A percentile compares a stretch with the other conserved stretches of the same genome.
Evolutionary conservation across 169 alveolate genomes (phyloP).

Genomic region (Eimeria sp.): DNA sequence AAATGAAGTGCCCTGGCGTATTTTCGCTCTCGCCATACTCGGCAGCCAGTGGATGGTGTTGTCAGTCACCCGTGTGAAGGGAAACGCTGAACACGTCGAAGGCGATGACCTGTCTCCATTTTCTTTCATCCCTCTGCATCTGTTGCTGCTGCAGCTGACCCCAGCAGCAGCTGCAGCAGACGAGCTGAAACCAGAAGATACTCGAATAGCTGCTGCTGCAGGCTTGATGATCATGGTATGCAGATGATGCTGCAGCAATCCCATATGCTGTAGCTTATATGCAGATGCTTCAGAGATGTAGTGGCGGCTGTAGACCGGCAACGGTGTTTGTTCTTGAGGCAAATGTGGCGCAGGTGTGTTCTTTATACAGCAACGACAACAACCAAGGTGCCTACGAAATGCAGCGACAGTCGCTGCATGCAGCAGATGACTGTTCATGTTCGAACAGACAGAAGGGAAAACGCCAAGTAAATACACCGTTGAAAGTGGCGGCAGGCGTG

Average conservation of each 20-base stretch:
- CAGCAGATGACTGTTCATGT: not conserved
- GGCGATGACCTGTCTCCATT: not conserved
- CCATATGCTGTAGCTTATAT: not conserved
- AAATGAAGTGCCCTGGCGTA: conserved; percentile 16
- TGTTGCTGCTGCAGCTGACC: not conserved
- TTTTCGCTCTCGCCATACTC: conserved; percentile 17
- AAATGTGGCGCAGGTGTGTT: not conserved
- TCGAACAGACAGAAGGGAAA: not conserved
- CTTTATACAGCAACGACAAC: not conserved
- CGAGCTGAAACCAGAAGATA: not conserved
- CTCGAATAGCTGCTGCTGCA: not conserved
- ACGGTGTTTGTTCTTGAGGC: not conserved
- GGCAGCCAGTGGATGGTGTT: conserved; percentile 63
- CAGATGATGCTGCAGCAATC: not conserved
- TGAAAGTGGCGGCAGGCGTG: not conserved
- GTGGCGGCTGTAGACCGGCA: not conserved
- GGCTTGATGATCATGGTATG: not conserved
- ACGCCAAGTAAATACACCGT: not conserved
- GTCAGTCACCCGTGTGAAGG: not conserved
- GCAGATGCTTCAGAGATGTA: not conserved
- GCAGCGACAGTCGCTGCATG: conserved; percentile 28
- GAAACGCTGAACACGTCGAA: too few relatives aligned
- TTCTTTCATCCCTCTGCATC: not conserved
- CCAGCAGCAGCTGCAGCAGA: conserved; percentile 1
- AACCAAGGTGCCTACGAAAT: not conserved